Evolutionary conservation across 345 rosid species (phyloP).

Genomic region (Salix suchowensis): DNA sequence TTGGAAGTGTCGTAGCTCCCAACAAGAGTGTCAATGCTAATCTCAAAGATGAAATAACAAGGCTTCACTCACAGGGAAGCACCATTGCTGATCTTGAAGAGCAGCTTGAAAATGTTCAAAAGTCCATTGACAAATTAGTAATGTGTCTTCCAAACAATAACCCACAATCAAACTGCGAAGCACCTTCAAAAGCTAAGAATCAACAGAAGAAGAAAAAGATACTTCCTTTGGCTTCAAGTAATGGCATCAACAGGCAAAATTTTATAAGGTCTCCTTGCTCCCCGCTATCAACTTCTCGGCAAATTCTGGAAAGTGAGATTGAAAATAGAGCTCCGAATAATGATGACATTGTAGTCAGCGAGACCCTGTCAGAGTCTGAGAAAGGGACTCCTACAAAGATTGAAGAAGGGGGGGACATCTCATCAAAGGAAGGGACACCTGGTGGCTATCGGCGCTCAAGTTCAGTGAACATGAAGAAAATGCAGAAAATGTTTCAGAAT

Average conservation of each 20-base stretch:
- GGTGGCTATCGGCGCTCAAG: constrained; percentile 69
- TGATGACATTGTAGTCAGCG: constrained; percentile 40
- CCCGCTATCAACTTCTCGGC: constrained; percentile 71
- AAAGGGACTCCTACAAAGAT: constrained; percentile 70
- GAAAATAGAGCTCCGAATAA: constrained; percentile 84
- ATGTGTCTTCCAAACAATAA: constrained; percentile 84
- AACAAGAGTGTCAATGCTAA: constrained; percentile 86
- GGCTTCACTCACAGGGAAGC: constrained; percentile 97
- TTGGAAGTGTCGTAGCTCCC: constrained; percentile 55
- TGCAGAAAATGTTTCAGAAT: constrained; percentile 97
- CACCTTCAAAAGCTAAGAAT: constrained; percentile 56
- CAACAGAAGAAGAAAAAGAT: constrained; percentile 76
- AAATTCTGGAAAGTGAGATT: constrained; percentile 62
- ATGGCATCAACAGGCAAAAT: constrained; percentile 56
- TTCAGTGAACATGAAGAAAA: constrained; percentile 94
- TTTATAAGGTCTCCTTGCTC: constrained; percentile 89
- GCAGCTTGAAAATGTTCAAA: constrained; percentile 95
- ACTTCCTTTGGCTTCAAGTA: constrained; percentile 77
- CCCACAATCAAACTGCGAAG: constrained; percentile 40
- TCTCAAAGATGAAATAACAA: constrained; percentile 95
- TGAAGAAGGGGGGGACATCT: constrained; percentile 77
- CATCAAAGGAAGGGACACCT: constrained; percentile 76
- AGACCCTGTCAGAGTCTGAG: constrained; percentile 42
- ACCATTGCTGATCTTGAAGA: constrained; percentile 91
- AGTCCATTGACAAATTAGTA: constrained; percentile 88